phyloP scores from a whole-genome alignment of 495 filamentous ascomycete species.

The Penicillium cinerascens region DNA sequence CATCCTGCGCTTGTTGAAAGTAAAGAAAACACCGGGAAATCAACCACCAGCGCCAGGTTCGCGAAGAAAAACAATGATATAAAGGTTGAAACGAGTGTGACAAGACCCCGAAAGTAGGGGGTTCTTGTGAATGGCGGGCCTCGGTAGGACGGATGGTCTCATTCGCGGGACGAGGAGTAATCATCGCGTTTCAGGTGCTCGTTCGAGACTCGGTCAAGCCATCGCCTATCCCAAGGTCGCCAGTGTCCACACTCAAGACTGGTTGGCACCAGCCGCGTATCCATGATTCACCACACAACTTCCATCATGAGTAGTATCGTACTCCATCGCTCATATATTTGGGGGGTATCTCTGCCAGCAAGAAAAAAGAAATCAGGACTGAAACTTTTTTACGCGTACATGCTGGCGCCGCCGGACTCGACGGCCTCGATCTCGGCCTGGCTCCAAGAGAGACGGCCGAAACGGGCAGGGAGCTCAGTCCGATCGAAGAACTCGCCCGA shows the following conservation, averaged over 20 bases:
- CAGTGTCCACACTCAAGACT: slow-evolving; percentile 6
- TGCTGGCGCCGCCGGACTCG: slow-evolving; percentile 83
- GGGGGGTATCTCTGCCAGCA: slow-evolving; percentile 15
- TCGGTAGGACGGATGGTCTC: neutral
- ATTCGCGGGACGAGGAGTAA: neutral
- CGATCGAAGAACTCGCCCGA: slow-evolving; percentile 85
- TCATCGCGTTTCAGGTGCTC: neutral
- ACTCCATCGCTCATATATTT: slow-evolving; percentile 22
- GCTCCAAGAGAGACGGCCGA: slow-evolving; percentile 67
- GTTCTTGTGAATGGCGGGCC: neutral
- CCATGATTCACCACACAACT: slow-evolving; percentile 12
- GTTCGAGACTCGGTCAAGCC: neutral
- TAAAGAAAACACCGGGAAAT: slow-evolving; percentile 31
- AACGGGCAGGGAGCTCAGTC: slow-evolving; percentile 77
- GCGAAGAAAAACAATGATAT: slow-evolving; percentile 14
- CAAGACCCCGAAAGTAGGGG: slow-evolving; percentile 5
- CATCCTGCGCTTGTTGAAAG: slow-evolving; percentile 25
- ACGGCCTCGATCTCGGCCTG: slow-evolving; percentile 90
- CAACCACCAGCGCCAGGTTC: slow-evolving; percentile 42
- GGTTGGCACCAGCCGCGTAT: slow-evolving; percentile 7
- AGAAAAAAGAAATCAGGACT: neutral
- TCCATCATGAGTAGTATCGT: slow-evolving; percentile 22
- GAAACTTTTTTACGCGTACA: slow-evolving; percentile 45
- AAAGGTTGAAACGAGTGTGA: slow-evolving; percentile 13
- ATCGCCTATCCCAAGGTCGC: slow-evolving; percentile 4